Percentiles rank a stretch among this genome's conserved stretches.
These are phyloP conservation scores for Botrytis fabae DNA, from an alignment of 2,329 filamentous ascomycete species.

Conservation along the genomic window DNA sequence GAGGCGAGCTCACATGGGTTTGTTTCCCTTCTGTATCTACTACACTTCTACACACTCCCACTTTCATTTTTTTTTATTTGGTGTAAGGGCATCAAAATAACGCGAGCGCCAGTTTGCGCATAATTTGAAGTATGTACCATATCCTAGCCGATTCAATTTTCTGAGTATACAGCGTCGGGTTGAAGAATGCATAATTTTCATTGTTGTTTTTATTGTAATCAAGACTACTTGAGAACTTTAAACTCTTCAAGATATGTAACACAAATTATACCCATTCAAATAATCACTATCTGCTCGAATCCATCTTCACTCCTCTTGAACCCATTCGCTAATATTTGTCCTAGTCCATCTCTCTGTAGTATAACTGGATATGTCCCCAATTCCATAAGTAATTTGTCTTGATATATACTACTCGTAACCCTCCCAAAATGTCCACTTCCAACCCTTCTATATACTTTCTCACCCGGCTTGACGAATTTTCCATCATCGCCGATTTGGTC, in stretches of 20 bases:
- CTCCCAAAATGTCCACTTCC: not conserved
- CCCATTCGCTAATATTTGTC: not conserved
- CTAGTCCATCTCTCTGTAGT: not conserved
- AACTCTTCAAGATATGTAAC: not conserved
- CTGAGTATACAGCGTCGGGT: not conserved
- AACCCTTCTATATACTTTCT: conserved; percentile 3
- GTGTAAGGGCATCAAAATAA: not conserved
- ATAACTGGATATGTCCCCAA: not conserved
- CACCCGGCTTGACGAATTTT: not conserved
- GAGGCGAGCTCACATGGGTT: not conserved
- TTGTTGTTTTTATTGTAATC: not conserved
- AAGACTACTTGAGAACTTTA: not conserved
- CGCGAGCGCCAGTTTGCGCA: not conserved
- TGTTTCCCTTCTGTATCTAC: not conserved
- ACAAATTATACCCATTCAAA: not conserved
- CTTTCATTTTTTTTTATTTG: too few species aligned
- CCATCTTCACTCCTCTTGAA: not conserved
- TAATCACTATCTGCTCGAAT: not conserved
- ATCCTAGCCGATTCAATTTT: not conserved
- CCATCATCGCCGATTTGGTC: conserved; percentile 1
- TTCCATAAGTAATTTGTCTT: not conserved
- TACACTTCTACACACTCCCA: not conserved
- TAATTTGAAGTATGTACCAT: not conserved
- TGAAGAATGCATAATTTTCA: not conserved
- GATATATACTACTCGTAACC: not conserved